Evolutionary conservation across 768 basidiomycete genomes (phyloP).

Genomic region (Calocera viscosa): DNA sequence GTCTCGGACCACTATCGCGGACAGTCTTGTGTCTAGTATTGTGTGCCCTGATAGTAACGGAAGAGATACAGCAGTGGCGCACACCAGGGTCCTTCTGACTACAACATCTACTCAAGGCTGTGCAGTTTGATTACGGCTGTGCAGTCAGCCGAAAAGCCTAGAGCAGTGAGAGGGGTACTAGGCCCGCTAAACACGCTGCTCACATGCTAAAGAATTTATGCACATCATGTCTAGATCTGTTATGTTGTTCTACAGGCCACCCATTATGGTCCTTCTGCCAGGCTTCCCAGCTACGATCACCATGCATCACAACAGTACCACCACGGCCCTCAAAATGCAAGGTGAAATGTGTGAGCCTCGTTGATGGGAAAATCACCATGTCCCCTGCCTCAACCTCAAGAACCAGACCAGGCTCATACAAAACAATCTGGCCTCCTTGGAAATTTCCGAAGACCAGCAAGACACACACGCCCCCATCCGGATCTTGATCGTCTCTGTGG

Average conservation of each 20-base stretch:
- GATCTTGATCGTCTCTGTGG: background rate
- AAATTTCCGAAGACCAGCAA: background rate
- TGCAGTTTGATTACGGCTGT: too few species aligned
- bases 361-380: background rate
- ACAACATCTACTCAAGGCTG: too few species aligned
- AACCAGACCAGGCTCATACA: background rate
- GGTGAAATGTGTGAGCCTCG: background rate
- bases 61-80: too few species aligned
- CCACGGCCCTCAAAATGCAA: background rate
- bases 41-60: too few species aligned
- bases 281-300: background rate
- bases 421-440: background rate
- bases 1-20: too few species aligned
- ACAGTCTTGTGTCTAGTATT: too few species aligned
- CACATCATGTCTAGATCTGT: background rate
- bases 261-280: background rate
- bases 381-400: background rate
- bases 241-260: background rate
- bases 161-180: too few species aligned
- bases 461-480: background rate
- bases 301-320: background rate
- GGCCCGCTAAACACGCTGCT: too few species aligned
- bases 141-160: too few species aligned
- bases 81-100: too few species aligned
- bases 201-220: too few species aligned